Evolutionary conservation across 2,329 filamentous ascomycete species (phyloP), one percentile per base, ranked within the genome.

Genomic region (Amylocarpus encephaloides): DNA sequence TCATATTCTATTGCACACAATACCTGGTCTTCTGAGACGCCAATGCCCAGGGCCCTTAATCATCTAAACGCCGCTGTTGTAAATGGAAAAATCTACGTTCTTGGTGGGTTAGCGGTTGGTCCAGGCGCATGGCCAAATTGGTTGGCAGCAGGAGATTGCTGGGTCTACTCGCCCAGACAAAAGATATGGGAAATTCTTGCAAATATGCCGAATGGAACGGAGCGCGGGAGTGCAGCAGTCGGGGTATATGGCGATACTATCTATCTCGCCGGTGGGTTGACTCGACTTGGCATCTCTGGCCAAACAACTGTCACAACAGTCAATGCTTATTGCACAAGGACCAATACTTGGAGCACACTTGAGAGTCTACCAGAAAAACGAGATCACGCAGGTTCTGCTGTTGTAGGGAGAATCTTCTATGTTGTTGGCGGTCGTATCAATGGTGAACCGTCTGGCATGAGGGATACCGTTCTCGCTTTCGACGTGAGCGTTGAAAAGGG

Each of bases 211-310:
- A 44, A 55, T 0, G 64, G 62, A 0, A 52, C 59, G 0, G 56
- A 60, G 39, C 53, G 60, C 13, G 71, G 69, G 0, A 67, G 65
- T 45, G 64, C 70, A 0, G 61, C 63, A 0, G 48, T 70, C 0
- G 65, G 64, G 1, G 64, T 70, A 1, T 22, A 13, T 30, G 46
- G 39, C 16, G 15, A 41, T 26, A 48, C 46, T 16, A 63, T 73
- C 4, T 68, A 66, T 44, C 58, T 73, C 1, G 70, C 67, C 1
- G 70, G 71, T 2, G 71, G 71, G 0, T 59, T 71, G 55, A 60
- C 59, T 1, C 53, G 33, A 10, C 13, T 48, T 19, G 46, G 46
- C 15, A 26, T 35, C 12, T 16, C 22, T 18, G 5, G 44, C 0
- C 30, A 50, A 13, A 19, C 34, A 2, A 53, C 46, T 2, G 46